A percentile compares a stretch with the other conserved stretches of the same genome.
These are phyloP conservation scores for Globisporangium mamillatum DNA, from an alignment of 352 stramenopile genomes.

Conservation along the genomic window DNA sequence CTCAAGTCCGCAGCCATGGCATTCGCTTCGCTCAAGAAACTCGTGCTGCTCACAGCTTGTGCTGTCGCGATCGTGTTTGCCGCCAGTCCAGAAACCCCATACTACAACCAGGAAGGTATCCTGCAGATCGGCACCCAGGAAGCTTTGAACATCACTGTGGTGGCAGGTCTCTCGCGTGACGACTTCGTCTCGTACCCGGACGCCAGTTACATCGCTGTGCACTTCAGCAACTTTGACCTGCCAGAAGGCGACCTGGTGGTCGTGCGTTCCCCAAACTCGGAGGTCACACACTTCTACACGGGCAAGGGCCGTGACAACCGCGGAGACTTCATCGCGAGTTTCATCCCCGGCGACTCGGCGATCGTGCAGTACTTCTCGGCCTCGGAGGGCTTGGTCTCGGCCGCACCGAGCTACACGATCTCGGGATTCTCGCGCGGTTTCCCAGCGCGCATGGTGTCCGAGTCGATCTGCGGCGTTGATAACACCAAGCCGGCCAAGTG, in stretches of 20 bases:
- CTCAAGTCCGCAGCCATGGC: not conserved
- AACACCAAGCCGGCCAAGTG: slow-evolving; percentile 40
- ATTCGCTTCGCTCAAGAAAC: not conserved
- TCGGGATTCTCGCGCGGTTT: slow-evolving; percentile 43
- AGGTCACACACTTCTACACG: slow-evolving; percentile 32
- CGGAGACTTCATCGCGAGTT: slow-evolving; percentile 44
- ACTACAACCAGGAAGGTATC: not conserved
- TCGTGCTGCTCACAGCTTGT: not conserved
- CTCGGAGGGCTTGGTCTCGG: too few species aligned
- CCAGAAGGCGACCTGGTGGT: slow-evolving; percentile 48
- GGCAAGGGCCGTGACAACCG: slow-evolving; percentile 29
- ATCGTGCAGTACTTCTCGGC: slow-evolving; percentile 42
- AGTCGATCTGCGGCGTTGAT: slow-evolving; percentile 36
- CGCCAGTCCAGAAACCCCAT: not conserved
- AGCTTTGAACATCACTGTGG: not conserved
- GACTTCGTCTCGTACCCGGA: slow-evolving; percentile 43
- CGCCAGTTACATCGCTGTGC: slow-evolving; percentile 53
- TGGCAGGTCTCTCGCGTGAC: slow-evolving; percentile 21
- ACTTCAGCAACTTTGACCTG: slow-evolving; percentile 53
- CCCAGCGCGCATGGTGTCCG: not conserved
- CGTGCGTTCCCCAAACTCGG: slow-evolving; percentile 32
- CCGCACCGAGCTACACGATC: slow-evolving; percentile 30
- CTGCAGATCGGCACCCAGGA: not conserved
- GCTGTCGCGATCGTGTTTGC: not conserved
- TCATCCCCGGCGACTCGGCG: slow-evolving; percentile 36